Evolutionary conservation across 1,284 basidiomycete genomes (phyloP), one percentile per base, ranked within the genome.

Genomic region (Apiotrichum akiyoshidainum): DNA sequence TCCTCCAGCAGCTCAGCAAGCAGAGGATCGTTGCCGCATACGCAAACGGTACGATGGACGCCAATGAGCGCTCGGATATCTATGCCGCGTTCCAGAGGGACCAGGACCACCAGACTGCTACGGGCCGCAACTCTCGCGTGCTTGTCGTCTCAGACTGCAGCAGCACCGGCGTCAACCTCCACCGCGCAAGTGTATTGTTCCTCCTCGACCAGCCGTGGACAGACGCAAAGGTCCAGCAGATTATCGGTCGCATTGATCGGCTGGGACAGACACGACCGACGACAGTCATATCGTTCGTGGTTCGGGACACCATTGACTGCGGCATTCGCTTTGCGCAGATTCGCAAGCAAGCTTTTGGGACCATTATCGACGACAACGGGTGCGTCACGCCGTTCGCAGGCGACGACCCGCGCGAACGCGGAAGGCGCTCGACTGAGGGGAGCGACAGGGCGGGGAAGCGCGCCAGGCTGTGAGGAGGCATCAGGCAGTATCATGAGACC

Each of bases 101-200:
- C 37, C 11, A 31, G 2, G 34, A 37, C 21, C 53, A 54, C 35
- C 22, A 7, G 5, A 10, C 45, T 5, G 8, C 12, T 9, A 26
- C 26, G 22, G 45, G 22, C 5, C 16, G 16, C 8, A 19, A 34
- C 34, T 54, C 52, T 1, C 52, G 53, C 7, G 39, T 54, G 17
- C n/a, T 54, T 1, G 26, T 54, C 22, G 40, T 54, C n/a, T 54
- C 53, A 7, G 21, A 31, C 11, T 47, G 46, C 26, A 17, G 21
- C 35, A 39, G 19, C 9, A 17, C 53, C 2, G 46, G 53, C 17
- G n/a, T 54, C 53, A 47, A 54, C 53, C 37, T 54, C 12, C 46
- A 41, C 22, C 35, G 53, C 2, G 53, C 53, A 1, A 54, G 22
- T 37, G 37, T 54, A 22, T 45, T 54, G 1, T 39, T 54, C 46